Percentiles rank a stretch among this genome's conserved stretches.
Evolutionary conservation across 192 early-diverging fungal genomes (phyloP).

Genomic region (Kappamyces sp.): DNA sequence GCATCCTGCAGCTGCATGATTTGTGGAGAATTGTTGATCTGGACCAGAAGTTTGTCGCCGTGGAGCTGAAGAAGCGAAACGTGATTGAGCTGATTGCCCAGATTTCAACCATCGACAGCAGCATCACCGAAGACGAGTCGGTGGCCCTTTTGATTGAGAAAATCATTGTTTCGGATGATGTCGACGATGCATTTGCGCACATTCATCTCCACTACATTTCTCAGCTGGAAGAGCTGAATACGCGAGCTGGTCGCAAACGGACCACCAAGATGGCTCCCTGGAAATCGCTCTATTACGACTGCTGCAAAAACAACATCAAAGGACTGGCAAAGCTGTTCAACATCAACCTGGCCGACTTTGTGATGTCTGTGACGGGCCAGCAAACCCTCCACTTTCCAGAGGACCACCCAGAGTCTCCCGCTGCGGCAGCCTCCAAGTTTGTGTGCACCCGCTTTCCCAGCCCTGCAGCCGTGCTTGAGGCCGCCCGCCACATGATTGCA

Average conservation of each 20-base stretch:
- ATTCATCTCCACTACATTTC: constrained; percentile 41
- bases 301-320: constrained; percentile 23
- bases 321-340: constrained; percentile 45
- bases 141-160: constrained; percentile 32
- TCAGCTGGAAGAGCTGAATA: constrained; percentile 39
- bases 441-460: constrained; percentile 40
- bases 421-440: constrained; percentile 49
- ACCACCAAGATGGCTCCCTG: constrained; percentile 36
- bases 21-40: constrained; percentile 88
- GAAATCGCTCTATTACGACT: constrained; percentile 43
- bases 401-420: constrained; percentile 46
- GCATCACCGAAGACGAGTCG: constrained; percentile 41
- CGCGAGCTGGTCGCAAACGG: constrained; percentile 18
- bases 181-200: constrained; percentile 40
- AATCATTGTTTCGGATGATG: constrained; percentile 33
- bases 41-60: constrained; percentile 63
- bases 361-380: constrained; percentile 4
- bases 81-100: constrained; percentile 26
- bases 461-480: constrained; percentile 53
- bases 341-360: constrained; percentile 27
- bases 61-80: constrained; percentile 52
- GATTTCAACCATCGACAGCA: constrained; percentile 44
- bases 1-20: constrained; percentile 19
- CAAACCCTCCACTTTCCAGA: constrained; percentile 38
- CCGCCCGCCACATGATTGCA: constrained; percentile 63